Conservation (phyloP, 768 basidiomycete species). For the Tylopilus intermedius region DNA sequence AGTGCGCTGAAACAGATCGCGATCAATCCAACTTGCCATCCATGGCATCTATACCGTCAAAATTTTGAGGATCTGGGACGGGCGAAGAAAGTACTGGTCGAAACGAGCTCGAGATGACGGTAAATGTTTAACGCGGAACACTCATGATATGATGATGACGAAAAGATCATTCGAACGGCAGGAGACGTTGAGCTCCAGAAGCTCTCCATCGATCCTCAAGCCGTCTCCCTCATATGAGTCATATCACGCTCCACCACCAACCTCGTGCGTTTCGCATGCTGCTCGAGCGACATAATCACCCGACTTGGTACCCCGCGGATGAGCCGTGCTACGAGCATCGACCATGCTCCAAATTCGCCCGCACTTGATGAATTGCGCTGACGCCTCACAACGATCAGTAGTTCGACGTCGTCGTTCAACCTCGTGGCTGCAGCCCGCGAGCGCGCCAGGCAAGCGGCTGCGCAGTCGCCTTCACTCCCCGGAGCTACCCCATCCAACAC, state of each 20-base stretch:
- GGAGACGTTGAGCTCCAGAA: conserved; percentile 78
- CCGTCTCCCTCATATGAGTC: conserved; percentile 59
- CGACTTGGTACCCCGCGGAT: conserved; percentile 43
- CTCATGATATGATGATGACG: conserved; percentile 21
- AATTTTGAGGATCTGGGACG: too few relatives aligned
- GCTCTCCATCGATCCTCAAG: conserved; percentile 85
- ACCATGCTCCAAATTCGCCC: too few relatives aligned
- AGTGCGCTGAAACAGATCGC: too few relatives aligned
- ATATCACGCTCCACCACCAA: conserved; percentile 44
- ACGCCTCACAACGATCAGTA: too few relatives aligned
- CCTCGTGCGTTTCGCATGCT: conserved; percentile 36
- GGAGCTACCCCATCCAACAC: not conserved
- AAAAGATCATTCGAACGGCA: conserved; percentile 56
- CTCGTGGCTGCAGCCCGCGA: conserved; percentile 36
- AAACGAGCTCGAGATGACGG: too few relatives aligned
- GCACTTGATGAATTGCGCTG: too few relatives aligned
- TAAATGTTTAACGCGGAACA: too few relatives aligned
- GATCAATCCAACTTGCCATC: too few relatives aligned
- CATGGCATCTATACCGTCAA: too few relatives aligned
- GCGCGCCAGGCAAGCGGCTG: conserved; percentile 30
- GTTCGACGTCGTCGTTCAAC: too few relatives aligned
- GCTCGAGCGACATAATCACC: conserved; percentile 37
- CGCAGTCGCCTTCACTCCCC: conserved; percentile 13
- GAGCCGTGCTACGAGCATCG: too few relatives aligned
- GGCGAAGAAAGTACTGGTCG: too few relatives aligned